These are phyloP conservation scores for Macrophomina pseudophaseolina DNA, from an alignment of 2,329 filamentous ascomycete species.

Conservation along the genomic window DNA sequence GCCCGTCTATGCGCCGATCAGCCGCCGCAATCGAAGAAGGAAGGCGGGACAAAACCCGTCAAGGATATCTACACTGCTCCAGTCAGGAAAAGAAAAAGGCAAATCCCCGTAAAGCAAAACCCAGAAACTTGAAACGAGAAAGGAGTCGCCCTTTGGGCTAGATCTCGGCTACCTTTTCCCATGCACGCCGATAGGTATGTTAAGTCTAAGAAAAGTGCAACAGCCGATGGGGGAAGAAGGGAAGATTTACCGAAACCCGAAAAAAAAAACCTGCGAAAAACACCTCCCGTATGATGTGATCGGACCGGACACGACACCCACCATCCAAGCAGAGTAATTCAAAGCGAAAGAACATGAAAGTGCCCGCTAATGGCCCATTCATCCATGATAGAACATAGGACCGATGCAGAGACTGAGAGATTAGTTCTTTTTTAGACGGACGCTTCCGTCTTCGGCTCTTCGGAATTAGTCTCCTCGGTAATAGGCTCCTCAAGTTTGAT, in stretches of 20 bases:
- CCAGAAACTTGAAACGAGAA: background rate
- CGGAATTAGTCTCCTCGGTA: slow-evolving; percentile 31
- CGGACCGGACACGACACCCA: background rate
- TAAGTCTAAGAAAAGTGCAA: background rate
- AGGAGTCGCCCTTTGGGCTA: background rate
- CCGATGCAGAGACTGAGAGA: background rate
- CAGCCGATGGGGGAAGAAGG: background rate
- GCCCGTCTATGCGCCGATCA: slow-evolving; percentile 17
- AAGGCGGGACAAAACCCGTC: background rate
- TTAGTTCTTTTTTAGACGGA: slow-evolving; percentile 29
- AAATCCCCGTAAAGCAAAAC: slow-evolving; percentile 4
- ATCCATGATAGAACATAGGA: background rate
- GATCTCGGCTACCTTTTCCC: background rate
- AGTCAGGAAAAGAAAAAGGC: background rate
- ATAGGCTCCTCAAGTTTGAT: background rate
- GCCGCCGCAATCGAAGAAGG: background rate
- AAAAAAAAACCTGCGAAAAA: slow-evolving; percentile 4
- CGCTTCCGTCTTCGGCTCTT: slow-evolving; percentile 31
- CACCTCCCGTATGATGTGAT: slow-evolving; percentile 4
- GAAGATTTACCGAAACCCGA: background rate
- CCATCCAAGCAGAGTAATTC: background rate
- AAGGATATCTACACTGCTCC: slow-evolving; percentile 20
- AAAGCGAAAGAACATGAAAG: background rate
- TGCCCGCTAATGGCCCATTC: background rate
- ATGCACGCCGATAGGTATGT: slow-evolving; percentile 23